Evolutionary conservation across 345 rosid species (phyloP), one percentile per base, ranked within the genome.

Genomic region (Sisymbrium irio): DNA sequence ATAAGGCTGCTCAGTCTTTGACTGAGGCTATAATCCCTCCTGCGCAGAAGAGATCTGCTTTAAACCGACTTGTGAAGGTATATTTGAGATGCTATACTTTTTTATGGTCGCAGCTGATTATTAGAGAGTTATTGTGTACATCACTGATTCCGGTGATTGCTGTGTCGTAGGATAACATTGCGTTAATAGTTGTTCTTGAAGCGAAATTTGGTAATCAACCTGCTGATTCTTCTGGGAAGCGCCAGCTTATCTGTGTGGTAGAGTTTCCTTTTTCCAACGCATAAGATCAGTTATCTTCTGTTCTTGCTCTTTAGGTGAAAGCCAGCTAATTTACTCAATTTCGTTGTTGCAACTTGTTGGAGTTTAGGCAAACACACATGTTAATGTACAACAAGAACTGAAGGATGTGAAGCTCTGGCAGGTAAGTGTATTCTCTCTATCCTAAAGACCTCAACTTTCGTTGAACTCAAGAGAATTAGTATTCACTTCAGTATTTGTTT

Each of bases 321-420:
- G 28, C 58, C 2, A 13, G 32, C 66, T 65, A 17, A 57, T 58
- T 51, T 62, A 11, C 49, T 62, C 54, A 36, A 35, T 35, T 47
- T 57, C 58, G 68, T 40, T 74, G 14, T 47, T 17, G 37, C 67
- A 30, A 47, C 77, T 78, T 41, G 67, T 46, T 79, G 73, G 59
- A 66, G 14, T 81, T 33, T 89, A 95, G 99, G 99, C 99, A 53
- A 95, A 95, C 67, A 95, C 99, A 15, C 98, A 95, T 82, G 95
- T 95, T 18, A 88, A 86, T 59, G 87, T 95, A 51, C 89, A 85
- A 64, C 96, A 85, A 59, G 99, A 95, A 33, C 82, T 92, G 64
- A 95, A 95, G 83, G 99, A 95, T 77, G 98, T 95, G 76, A 92
- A 92, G 86, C 87, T 90, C 46, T 95, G 99, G 99, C 98, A 95